Evolutionary conservation across 176 grass and related monocot species (phyloP).

Genomic region (Bothriochloa decipiens): DNA sequence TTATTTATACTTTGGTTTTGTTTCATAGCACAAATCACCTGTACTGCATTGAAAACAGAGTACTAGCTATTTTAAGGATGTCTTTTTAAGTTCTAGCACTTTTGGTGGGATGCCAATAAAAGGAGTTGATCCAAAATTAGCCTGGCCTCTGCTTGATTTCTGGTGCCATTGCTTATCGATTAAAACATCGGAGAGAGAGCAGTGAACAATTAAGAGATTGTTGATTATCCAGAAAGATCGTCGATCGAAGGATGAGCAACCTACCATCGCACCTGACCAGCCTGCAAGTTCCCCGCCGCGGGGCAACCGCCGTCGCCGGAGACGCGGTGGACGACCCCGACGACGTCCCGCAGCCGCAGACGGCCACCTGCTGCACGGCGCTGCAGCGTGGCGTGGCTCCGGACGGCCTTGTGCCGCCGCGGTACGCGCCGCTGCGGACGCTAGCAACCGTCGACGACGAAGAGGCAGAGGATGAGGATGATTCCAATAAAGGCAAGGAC

Average conservation of each 20-base stretch:
- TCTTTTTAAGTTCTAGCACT: neutral
- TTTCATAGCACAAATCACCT: neutral
- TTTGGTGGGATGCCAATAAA: neutral
- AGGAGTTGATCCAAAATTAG: neutral
- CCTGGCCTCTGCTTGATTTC: neutral
- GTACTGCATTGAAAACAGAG: neutral
- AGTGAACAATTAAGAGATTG: neutral
- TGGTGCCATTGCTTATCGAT: too few species aligned
- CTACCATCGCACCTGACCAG: constrained; percentile 52
- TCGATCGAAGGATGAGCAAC: constrained; percentile 36
- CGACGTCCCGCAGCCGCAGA: constrained; percentile 39
- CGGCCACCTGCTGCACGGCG: constrained; percentile 56
- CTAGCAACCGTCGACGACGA: neutral
- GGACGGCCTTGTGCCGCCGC: constrained; percentile 26
- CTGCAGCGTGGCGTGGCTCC: constrained; percentile 45
- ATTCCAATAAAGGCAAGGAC: neutral
- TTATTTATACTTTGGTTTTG: neutral
- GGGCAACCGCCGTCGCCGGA: neutral
- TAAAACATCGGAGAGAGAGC: neutral
- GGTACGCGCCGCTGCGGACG: constrained; percentile 46
- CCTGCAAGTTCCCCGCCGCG: constrained; percentile 26
- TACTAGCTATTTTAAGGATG: neutral
- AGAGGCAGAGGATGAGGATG: neutral
- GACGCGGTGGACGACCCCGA: neutral
- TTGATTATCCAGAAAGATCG: neutral